A percentile compares a stretch with the other conserved stretches of the same genome.
phyloP scores from a whole-genome alignment of 2,329 filamentous ascomycete species.

The Verticillium tricorpus region DNA sequence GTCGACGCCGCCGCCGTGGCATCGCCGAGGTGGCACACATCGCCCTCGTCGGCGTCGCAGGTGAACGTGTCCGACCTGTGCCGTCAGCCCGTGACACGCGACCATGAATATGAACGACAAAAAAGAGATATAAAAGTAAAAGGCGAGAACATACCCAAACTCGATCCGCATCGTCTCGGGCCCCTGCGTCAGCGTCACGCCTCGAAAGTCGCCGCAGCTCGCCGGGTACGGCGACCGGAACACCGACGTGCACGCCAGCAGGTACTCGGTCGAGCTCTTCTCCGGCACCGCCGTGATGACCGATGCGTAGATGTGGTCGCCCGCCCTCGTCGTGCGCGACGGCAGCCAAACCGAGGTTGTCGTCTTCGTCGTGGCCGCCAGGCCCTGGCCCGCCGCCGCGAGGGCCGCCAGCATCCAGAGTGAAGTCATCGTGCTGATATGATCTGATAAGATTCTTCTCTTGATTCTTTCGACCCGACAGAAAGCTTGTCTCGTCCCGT shows the following conservation, averaged over 20 bases:
- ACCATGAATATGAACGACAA: no score
- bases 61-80: slow-evolving; percentile 4
- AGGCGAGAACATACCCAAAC: not conserved
- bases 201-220: slow-evolving; percentile 5
- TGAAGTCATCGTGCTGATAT: not conserved
- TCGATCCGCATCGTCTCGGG: slow-evolving; percentile 6
- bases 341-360: slow-evolving; percentile 9
- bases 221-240: slow-evolving; percentile 5
- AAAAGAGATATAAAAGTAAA: no score
- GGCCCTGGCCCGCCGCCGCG: not conserved
- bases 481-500: not conserved
- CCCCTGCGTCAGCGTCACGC: slow-evolving; percentile 9
- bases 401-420: not conserved
- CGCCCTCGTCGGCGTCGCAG: slow-evolving; percentile 5
- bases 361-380: not conserved
- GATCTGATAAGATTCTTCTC: not conserved
- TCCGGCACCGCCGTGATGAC: slow-evolving; percentile 10
- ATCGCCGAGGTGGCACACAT: slow-evolving; percentile 1
- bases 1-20: slow-evolving; percentile 3
- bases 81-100: no score
- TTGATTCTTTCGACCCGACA: not conserved
- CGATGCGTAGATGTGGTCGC: slow-evolving; percentile 8
- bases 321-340: slow-evolving; percentile 4
- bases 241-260: slow-evolving; percentile 6
- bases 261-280: slow-evolving; percentile 6